phyloP scores from a whole-genome alignment of 2,329 filamentous ascomycete species.

The Colletotrichum tanaceti region DNA sequence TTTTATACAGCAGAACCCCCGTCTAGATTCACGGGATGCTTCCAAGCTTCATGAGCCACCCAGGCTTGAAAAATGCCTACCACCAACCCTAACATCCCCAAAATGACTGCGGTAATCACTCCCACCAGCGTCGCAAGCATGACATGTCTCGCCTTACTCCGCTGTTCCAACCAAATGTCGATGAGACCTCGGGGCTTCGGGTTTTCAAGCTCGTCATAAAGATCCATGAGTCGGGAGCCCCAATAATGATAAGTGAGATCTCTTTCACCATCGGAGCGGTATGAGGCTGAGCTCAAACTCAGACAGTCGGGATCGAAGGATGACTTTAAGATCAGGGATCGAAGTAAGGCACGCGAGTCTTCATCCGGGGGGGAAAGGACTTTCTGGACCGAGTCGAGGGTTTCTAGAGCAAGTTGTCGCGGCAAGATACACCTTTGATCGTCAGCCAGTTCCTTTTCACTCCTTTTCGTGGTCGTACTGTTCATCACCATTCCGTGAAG shows the following conservation, averaged over 20 bases:
- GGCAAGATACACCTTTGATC: background rate
- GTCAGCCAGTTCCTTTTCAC: background rate
- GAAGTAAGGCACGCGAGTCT: background rate
- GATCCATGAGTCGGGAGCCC: background rate
- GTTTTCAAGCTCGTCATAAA: constrained; percentile 7
- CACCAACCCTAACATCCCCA: background rate
- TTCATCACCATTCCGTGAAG: background rate
- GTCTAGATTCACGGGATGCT: background rate
- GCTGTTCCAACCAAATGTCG: background rate
- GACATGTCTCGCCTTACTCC: background rate
- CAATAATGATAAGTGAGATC: background rate
- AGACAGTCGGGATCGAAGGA: constrained; percentile 12
- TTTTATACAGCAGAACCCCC: background rate
- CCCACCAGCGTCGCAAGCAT: constrained; percentile 4
- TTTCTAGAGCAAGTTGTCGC: background rate
- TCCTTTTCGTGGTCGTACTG: background rate
- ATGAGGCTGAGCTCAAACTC: background rate
- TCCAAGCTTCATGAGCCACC: constrained; percentile 1
- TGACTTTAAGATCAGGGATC: background rate
- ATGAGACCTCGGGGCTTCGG: background rate
- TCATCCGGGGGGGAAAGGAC: background rate
- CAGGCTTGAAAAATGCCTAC: constrained; percentile 9
- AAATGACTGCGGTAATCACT: background rate
- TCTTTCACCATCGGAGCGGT: background rate
- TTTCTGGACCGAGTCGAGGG: background rate